phyloP scores from a whole-genome alignment of 192 early-diverging fungal genomes.

The Piromyces sp. region DNA sequence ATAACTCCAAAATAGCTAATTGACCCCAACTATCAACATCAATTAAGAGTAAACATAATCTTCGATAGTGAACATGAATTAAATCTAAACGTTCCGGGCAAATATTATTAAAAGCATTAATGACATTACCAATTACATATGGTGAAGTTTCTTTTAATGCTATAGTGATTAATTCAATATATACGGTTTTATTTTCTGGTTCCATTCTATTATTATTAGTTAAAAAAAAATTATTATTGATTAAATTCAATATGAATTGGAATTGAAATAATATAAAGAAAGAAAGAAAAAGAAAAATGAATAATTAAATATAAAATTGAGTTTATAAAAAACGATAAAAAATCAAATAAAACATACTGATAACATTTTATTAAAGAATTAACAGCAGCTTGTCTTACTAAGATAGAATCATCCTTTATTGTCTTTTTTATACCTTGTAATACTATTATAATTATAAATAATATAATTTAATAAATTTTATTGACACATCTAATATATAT shows the following conservation, averaged over 20 bases:
- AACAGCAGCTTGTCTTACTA: background rate
- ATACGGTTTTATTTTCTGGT: conserved; percentile 46
- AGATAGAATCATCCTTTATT: background rate
- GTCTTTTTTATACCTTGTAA: background rate
- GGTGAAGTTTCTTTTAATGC: conserved; percentile 72
- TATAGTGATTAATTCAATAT: conserved; percentile 54
- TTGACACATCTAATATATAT: too few species aligned
- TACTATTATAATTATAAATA: background rate
- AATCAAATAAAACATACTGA: background rate
- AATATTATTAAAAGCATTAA: conserved; percentile 68
- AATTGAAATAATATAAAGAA: too few species aligned
- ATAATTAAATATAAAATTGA: too few species aligned
- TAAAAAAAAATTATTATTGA: too few species aligned
- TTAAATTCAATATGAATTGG: too few species aligned
- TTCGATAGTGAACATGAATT: conserved; percentile 76
- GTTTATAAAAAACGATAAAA: too few species aligned
- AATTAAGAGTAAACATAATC: conserved; percentile 64
- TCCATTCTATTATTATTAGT: too few species aligned
- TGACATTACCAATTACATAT: conserved; percentile 69
- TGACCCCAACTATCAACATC: conserved; percentile 97
- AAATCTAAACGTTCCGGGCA: conserved; percentile 71
- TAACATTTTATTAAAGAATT: background rate
- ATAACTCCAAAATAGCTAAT: conserved; percentile 58
- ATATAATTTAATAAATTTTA: too few species aligned
- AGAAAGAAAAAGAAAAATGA: too few species aligned